Conservation (phyloP, 257 asterid genomes). For the Catharanthus roseus region DNA sequence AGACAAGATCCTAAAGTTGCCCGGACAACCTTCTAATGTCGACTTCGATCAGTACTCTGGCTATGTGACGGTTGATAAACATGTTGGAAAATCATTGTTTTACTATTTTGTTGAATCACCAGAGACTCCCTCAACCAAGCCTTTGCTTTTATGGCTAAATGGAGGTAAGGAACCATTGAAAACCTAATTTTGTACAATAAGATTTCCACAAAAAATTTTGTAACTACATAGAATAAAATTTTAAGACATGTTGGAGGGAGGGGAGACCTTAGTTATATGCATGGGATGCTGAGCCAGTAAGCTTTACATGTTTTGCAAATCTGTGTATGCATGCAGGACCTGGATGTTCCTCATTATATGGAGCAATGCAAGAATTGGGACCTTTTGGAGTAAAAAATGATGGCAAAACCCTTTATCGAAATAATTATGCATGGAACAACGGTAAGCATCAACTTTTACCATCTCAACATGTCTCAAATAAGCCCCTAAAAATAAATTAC, state of each 20-base stretch:
- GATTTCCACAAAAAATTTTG: too few species aligned
- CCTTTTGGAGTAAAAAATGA: slow-evolving; percentile 71
- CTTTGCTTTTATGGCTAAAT: slow-evolving; percentile 45
- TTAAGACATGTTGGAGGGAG: too few species aligned
- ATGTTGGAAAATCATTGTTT: slow-evolving; percentile 37
- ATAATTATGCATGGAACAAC: slow-evolving; percentile 58
- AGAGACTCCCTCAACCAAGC: slow-evolving; percentile 28
- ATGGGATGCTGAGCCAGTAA: too few species aligned
- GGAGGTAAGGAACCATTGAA: background rate
- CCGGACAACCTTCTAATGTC: slow-evolving; percentile 43
- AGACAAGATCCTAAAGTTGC: slow-evolving; percentile 30
- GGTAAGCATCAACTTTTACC: slow-evolving; percentile 25
- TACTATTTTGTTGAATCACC: slow-evolving; percentile 48
- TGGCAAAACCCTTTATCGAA: slow-evolving; percentile 64
- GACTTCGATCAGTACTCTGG: slow-evolving; percentile 46
- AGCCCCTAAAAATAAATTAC: too few species aligned
- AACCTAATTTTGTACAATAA: too few species aligned
- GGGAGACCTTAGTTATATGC: too few species aligned
- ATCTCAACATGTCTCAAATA: too few species aligned
- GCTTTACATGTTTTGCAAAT: too few species aligned
- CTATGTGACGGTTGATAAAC: slow-evolving; percentile 37
- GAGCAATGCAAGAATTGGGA: slow-evolving; percentile 83
- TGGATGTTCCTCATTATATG: slow-evolving; percentile 78
- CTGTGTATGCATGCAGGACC: too few species aligned
- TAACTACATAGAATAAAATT: too few species aligned